These are phyloP conservation scores for Alternaria dauci DNA, from an alignment of 2,329 filamentous ascomycete species.

Conservation along the genomic window DNA sequence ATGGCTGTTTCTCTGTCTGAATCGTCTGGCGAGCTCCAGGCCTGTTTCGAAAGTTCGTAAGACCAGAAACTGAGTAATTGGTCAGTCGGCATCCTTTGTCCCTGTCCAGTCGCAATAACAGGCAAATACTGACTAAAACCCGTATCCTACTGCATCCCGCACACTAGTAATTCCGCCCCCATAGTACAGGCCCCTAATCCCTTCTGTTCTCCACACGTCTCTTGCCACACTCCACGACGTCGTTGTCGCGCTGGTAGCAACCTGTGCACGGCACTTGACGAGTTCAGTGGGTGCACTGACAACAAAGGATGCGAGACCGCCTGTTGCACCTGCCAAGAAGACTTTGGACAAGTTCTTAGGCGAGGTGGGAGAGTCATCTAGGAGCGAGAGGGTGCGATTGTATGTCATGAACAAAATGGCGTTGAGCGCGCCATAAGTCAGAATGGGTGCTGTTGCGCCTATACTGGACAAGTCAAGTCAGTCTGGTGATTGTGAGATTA, in stretches of 20 bases:
- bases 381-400: conserved; percentile 76
- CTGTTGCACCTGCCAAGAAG: conserved; percentile 81
- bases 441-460: conserved; percentile 83
- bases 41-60: conserved; percentile 77
- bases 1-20: conserved; percentile 61
- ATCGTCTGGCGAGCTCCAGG: conserved; percentile 58
- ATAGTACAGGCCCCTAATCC: conserved; percentile 76
- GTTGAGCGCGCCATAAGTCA: conserved; percentile 91
- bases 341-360: conserved; percentile 67
- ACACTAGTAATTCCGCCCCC: conserved; percentile 83
- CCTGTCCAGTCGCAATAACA: not conserved
- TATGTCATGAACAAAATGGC: conserved; percentile 90
- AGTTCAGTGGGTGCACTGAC: conserved; percentile 90
- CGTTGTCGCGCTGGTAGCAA: conserved; percentile 55
- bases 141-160: conserved; percentile 90
- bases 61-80: conserved; percentile 77
- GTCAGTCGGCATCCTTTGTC: not conserved
- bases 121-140: conserved; percentile 75
- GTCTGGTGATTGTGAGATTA: not conserved
- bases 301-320: conserved; percentile 84
- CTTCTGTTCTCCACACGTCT: conserved; percentile 66
- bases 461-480: conserved; percentile 28
- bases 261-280: conserved; percentile 86
- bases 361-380: conserved; percentile 53
- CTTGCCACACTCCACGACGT: conserved; percentile 70